These are phyloP conservation scores for Fusarium sp. DNA, from an alignment of 2,329 filamentous ascomycete genomes.

Conservation along the genomic window DNA sequence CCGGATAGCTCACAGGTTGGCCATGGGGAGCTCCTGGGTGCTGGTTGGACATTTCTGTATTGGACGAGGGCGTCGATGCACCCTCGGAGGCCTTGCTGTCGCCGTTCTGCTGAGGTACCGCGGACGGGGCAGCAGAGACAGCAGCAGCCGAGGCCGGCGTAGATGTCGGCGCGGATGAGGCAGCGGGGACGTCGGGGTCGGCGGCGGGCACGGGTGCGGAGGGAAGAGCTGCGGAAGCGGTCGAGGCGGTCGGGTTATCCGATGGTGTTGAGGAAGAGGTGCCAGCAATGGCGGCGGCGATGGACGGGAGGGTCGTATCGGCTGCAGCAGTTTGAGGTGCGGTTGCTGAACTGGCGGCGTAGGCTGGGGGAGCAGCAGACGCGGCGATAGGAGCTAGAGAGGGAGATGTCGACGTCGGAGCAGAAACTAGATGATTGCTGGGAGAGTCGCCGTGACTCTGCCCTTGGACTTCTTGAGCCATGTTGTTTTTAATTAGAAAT, in stretches of 20 bases:
- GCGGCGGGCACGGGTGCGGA: constrained; percentile 28
- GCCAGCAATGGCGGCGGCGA: constrained; percentile 29
- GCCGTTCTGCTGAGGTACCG: constrained; percentile 45
- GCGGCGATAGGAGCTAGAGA: constrained; percentile 39
- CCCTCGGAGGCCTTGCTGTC: constrained; percentile 44
- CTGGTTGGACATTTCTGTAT: constrained; percentile 48
- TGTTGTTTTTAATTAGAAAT: constrained; percentile 49
- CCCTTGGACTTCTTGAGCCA: constrained; percentile 46
- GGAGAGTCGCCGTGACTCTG: constrained; percentile 45
- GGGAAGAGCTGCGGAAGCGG: constrained; percentile 25
- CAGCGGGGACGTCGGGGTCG: constrained; percentile 29
- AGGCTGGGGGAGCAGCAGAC: constrained; percentile 34
- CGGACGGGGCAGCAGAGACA: constrained; percentile 31
- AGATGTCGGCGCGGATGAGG: constrained; percentile 25
- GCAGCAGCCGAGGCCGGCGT: constrained; percentile 31
- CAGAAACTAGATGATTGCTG: constrained; percentile 40
- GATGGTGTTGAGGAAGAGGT: constrained; percentile 25
- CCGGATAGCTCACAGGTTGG: constrained; percentile 44
- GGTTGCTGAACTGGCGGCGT: constrained; percentile 22
- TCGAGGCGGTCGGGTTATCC: constrained; percentile 32
- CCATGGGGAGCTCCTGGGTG: constrained; percentile 45
- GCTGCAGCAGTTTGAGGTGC: constrained; percentile 21
- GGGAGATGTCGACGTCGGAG: constrained; percentile 40
- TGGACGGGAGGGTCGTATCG: constrained; percentile 32
- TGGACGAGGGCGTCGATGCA: constrained; percentile 33